Evolutionary conservation across 1,284 basidiomycete genomes (phyloP).

Genomic region (Puccinia polysora): DNA sequence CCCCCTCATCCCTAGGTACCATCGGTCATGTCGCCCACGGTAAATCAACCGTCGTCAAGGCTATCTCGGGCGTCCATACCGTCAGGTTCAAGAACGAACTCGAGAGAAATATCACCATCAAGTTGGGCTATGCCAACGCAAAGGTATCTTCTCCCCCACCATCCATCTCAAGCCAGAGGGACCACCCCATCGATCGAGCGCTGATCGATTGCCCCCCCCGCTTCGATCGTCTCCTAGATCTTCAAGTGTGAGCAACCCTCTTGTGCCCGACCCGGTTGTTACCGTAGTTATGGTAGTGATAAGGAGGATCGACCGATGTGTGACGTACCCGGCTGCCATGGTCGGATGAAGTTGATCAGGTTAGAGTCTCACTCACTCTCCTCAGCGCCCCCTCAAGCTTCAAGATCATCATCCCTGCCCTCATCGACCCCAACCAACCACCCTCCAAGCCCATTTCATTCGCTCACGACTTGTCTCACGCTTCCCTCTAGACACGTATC

Average conservation of each 20-base stretch:
- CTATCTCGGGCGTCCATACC: slow-evolving; percentile 98
- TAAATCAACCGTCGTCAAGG: slow-evolving; percentile 97
- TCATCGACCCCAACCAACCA: slow-evolving; percentile 55
- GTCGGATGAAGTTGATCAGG: slow-evolving; percentile 79
- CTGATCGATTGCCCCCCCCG: neutral
- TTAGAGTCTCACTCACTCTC: too few species aligned
- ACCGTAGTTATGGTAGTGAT: slow-evolving; percentile 84
- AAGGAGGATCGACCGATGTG: slow-evolving; percentile 92
- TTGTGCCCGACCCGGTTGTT: slow-evolving; percentile 88
- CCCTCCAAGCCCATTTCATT: slow-evolving; percentile 57
- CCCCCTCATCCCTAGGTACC: slow-evolving; percentile 48
- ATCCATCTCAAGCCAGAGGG: neutral
- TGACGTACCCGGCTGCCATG: slow-evolving; percentile 84
- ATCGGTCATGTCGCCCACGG: slow-evolving; percentile 65
- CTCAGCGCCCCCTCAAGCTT: slow-evolving; percentile 27
- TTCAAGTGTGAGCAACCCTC: slow-evolving; percentile 93
- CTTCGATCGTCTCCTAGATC: slow-evolving; percentile 60
- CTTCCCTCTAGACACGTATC: slow-evolving; percentile 55
- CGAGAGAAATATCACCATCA: slow-evolving; percentile 97
- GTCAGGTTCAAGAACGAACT: slow-evolving; percentile 99
- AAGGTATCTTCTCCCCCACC: slow-evolving; percentile 63
- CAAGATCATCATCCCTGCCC: too few species aligned
- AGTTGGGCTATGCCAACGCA: slow-evolving; percentile 95
- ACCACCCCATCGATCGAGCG: too few species aligned
- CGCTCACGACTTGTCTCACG: neutral